A percentile compares a stretch with the other conserved stretches of the same genome.
Evolutionary conservation across 2,329 filamentous ascomycete genomes (phyloP).

Genomic region (Sclerotinia spermophila): DNA sequence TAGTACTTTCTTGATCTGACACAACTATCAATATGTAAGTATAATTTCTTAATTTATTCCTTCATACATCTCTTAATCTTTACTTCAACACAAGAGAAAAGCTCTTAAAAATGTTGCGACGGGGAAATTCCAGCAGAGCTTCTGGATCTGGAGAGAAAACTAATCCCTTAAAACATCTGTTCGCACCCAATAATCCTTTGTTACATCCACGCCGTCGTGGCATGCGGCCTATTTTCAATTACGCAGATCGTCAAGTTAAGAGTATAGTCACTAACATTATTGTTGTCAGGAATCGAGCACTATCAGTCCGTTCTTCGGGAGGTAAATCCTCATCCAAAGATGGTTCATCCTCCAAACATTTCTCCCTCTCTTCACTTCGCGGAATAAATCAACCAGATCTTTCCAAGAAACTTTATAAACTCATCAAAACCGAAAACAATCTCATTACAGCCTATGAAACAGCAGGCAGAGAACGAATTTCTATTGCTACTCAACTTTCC

Average conservation of each 20-base stretch:
- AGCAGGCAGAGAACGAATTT: slow-evolving; percentile 77
- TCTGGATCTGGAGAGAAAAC: slow-evolving; percentile 14
- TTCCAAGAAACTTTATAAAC: slow-evolving; percentile 79
- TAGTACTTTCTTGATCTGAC: not conserved
- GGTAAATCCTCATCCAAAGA: slow-evolving; percentile 36
- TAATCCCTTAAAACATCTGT: slow-evolving; percentile 15
- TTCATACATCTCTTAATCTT: not conserved
- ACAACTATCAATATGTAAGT: slow-evolving; percentile 14
- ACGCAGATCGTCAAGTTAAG: not conserved
- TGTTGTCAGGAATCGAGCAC: slow-evolving; percentile 61
- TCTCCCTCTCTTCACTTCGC: slow-evolving; percentile 82
- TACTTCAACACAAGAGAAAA: not conserved
- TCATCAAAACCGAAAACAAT: slow-evolving; percentile 94
- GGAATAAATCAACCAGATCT: slow-evolving; percentile 83
- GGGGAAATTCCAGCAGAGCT: slow-evolving; percentile 7
- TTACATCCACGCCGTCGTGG: not conserved
- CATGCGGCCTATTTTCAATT: slow-evolving; percentile 2
- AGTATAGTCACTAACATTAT: slow-evolving; percentile 4
- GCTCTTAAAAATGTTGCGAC: not conserved
- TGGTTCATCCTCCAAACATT: slow-evolving; percentile 53
- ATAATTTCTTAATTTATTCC: not conserved
- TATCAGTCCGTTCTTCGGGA: slow-evolving; percentile 63
- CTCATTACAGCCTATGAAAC: slow-evolving; percentile 80
- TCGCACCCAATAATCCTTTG: not conserved
- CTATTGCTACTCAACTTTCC: slow-evolving; percentile 84